Conservation (phyloP, 495 filamentous ascomycete genomes). For the Paragyromitra xinjiangensis region DNA sequence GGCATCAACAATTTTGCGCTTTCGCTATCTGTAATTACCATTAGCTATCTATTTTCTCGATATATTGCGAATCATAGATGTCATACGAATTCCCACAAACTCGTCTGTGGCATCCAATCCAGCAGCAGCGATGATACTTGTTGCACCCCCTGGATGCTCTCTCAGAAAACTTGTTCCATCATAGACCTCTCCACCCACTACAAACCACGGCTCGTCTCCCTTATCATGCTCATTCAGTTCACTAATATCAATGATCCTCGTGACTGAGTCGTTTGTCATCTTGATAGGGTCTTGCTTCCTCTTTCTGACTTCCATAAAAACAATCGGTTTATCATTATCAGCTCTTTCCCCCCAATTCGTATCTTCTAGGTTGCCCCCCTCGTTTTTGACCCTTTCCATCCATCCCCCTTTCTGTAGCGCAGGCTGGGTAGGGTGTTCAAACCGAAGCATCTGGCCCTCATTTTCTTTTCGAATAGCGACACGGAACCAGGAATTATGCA, state of each 20-base stretch:
- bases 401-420: conserved; percentile 79
- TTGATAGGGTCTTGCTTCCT: conserved; percentile 71
- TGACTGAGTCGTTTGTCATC: conserved; percentile 79
- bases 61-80: neutral
- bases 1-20: conserved; percentile 94
- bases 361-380: conserved; percentile 81
- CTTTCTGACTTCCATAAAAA: conserved; percentile 32
- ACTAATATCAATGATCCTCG: conserved; percentile 70
- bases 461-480: conserved; percentile 77
- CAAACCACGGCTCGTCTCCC: conserved; percentile 82
- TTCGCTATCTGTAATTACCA: conserved; percentile 73
- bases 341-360: conserved; percentile 86
- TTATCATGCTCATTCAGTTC: conserved; percentile 76
- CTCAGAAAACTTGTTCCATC: conserved; percentile 85
- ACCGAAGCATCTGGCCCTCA: conserved; percentile 67
- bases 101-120: conserved; percentile 90
- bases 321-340: conserved; percentile 58
- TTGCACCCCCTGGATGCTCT: conserved; percentile 87
- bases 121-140: conserved; percentile 85
- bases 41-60: conserved; percentile 30
- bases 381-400: conserved; percentile 96
- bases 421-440: conserved; percentile 92
- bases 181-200: conserved; percentile 91
- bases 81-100: conserved; percentile 92
- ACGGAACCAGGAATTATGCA: conserved; percentile 97